Conservation (phyloP, 208 protist genomes). For the Trypanosoma mega region DNA sequence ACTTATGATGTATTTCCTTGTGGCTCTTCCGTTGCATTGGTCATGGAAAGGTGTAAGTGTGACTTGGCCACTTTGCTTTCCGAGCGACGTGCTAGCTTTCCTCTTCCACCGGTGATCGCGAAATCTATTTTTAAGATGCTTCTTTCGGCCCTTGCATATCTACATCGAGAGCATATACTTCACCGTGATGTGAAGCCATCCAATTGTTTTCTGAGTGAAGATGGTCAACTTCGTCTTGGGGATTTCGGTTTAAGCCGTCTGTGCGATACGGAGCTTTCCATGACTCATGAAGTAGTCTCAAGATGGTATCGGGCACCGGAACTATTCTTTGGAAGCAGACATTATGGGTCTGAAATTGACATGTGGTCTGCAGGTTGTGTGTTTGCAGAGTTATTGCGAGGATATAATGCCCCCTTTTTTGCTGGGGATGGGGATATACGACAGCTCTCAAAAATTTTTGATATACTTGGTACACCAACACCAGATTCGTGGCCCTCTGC, state of each 20-base stretch:
- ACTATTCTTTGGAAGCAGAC: conserved; percentile 67
- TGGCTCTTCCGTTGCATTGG: conserved; percentile 59
- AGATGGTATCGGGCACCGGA: conserved; percentile 91
- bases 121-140: conserved; percentile 59
- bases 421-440: conserved; percentile 97
- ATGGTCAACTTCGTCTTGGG: conserved; percentile 46
- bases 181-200: conserved; percentile 89
- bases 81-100: conserved; percentile 24
- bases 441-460: conserved; percentile 95
- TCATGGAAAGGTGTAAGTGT: conserved; percentile 77
- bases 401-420: conserved; percentile 89
- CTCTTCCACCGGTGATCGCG: conserved; percentile 26
- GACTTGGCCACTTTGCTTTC: conserved; percentile 51
- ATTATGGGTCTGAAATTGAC: conserved; percentile 85
- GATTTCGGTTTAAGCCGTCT: conserved; percentile 63
- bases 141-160: conserved; percentile 53
- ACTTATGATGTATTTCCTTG: conserved; percentile 67
- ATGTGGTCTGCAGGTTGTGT: conserved; percentile 92
- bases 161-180: conserved; percentile 63
- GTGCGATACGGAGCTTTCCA: conserved; percentile 33
- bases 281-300: conserved; percentile 88
- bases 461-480: conserved; percentile 96
- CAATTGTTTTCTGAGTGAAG: conserved; percentile 77
- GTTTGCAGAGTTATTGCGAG: conserved; percentile 82
- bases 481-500: conserved; percentile 86